Base-by-base conservation (phyloP, 208 protist genomes). In the Blechomonas ayalai region DNA sequence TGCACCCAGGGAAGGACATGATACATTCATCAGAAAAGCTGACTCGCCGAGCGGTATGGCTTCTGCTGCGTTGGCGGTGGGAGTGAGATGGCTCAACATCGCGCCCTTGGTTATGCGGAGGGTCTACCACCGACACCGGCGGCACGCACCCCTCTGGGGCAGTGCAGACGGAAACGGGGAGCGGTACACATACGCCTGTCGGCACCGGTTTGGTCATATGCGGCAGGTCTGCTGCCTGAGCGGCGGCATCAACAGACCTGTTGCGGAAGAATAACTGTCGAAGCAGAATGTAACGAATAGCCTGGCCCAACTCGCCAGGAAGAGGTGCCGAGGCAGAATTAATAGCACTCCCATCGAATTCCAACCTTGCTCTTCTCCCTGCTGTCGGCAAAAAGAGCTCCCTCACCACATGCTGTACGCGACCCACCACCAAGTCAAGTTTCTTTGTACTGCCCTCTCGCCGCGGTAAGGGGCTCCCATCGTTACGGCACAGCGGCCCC, bases 231-330 rank as follows among this genome's bases (percentile, higher is more conserved):
- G 33, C 18, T 52, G 47, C 9, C 47, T 42, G 26, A 10, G 31
- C 31, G 31, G 10, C 31, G n/a, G n/a, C 31, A 34, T 34, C 31
- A 34, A n/a, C 10, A n/a, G 31, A 10, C 31, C 10, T n/a, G 31
- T n/a, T n/a, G n/a, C 38, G 49, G 19, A 56, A 56, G 24, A 56
- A 56, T 4, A 56, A 38, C 20, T 56, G 49, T 0, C 49, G 49
- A 33, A 7, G n/a, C 26, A 56, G 49, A 39, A 56, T 46, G 1
- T 41, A 35, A 9, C 38, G 49, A 4, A 56, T 4, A 5, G 42
- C 13, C 8, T 35, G 23, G 20, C 19, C 35, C 28, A 35, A 20
- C 22, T 2, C 35, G 5, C 26, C 47, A 4, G 32, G 6, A 20
- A 33, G 45, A 5, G 9, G 7, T 4, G 43, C 46, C 25, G 33